Conservation (phyloP, 139 green algal genomes). For the Chlorella sp. region DNA sequence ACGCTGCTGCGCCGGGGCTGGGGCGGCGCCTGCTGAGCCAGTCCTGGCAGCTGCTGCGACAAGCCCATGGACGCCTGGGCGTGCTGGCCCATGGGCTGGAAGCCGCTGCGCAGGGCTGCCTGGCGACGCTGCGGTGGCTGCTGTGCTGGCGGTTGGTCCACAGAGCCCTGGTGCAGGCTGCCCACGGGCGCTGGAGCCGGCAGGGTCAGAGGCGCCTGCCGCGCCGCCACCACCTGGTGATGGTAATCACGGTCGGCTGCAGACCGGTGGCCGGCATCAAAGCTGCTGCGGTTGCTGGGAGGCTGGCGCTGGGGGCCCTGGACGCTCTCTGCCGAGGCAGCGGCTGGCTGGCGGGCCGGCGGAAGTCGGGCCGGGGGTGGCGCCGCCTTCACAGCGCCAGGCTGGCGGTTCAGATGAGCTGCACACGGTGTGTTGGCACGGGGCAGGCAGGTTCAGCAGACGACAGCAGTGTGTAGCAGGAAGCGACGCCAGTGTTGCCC, state of each 20-base stretch:
- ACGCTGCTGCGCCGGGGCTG: constrained; percentile 15
- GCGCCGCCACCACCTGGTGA: background rate
- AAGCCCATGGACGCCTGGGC: background rate
- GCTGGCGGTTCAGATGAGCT: constrained; percentile 21
- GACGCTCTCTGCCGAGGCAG: constrained; percentile 1
- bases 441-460: background rate
- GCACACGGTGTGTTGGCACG: background rate
- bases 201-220: background rate
- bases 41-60: background rate
- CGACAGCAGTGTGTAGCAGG: background rate
- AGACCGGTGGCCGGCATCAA: background rate
- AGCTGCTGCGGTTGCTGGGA: constrained; percentile 17
- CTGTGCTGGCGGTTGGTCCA: background rate
- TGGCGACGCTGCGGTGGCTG: background rate
- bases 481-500: background rate
- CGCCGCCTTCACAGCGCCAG: too few relatives aligned
- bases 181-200: too few relatives aligned
- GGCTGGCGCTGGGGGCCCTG: constrained; percentile 2
- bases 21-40: background rate
- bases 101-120: constrained; percentile 20
- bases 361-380: background rate
- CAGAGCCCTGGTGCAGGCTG: background rate
- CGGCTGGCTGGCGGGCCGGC: background rate
- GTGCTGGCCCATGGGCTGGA: constrained; percentile 30
- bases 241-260: background rate